These are phyloP conservation scores for Poterioochromonas sp. DNA, from an alignment of 352 stramenopile species.

Conservation along the genomic window DNA sequence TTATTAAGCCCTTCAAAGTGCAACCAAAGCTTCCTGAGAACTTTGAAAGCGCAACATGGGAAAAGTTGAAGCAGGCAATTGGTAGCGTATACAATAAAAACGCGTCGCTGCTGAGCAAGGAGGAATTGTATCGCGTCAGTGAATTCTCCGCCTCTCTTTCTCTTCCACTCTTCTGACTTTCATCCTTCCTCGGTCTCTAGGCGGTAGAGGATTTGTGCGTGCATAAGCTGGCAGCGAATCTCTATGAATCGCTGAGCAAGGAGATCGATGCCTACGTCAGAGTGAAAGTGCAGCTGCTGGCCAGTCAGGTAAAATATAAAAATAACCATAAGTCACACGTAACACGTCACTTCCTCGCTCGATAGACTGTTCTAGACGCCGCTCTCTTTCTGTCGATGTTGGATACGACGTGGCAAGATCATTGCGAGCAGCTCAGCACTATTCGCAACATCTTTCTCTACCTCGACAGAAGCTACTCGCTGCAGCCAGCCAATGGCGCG, in stretches of 20 bases:
- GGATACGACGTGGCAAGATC: constrained; percentile 69
- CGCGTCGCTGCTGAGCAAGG: constrained; percentile 44
- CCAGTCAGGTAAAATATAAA: constrained; percentile 44
- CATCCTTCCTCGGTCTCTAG: neutral
- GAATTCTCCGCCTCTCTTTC: neutral
- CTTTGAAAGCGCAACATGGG: constrained; percentile 50
- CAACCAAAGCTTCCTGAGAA: constrained; percentile 50
- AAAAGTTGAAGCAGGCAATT: constrained; percentile 47
- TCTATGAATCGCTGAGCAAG: constrained; percentile 56
- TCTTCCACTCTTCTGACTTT: neutral
- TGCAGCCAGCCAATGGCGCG: neutral
- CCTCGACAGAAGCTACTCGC: constrained; percentile 54
- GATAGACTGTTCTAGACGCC: neutral
- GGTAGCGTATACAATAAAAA: constrained; percentile 46
- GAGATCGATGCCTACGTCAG: constrained; percentile 60
- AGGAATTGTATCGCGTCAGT: constrained; percentile 48
- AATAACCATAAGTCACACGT: too few species aligned
- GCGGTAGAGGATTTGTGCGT: constrained; percentile 71
- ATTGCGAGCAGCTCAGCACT: constrained; percentile 78
- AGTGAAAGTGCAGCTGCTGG: constrained; percentile 51
- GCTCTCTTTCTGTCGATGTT: constrained; percentile 59
- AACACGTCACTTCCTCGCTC: too few species aligned
- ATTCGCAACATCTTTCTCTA: constrained; percentile 86
- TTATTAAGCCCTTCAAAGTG: constrained; percentile 41
- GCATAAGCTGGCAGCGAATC: constrained; percentile 72